These are phyloP conservation scores for Paraphaeosphaeria sporulosa DNA, from an alignment of 2,329 filamentous ascomycete species.

Conservation along the genomic window DNA sequence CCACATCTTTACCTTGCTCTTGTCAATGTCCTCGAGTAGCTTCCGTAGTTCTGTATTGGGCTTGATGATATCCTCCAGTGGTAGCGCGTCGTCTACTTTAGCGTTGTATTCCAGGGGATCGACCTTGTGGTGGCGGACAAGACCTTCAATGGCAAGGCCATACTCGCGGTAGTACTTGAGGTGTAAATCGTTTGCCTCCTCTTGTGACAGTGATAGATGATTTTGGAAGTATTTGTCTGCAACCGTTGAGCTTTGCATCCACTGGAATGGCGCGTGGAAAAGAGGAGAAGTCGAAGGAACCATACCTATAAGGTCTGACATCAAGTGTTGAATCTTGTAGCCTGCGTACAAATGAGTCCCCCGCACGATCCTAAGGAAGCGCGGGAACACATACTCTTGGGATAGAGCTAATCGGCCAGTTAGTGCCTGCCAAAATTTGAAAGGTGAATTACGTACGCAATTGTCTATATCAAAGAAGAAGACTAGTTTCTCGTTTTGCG, in stretches of 20 bases:
- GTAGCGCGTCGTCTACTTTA: constrained; percentile 93
- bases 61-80: constrained; percentile 83
- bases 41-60: constrained; percentile 77
- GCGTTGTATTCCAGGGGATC: constrained; percentile 93
- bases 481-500: constrained; percentile 57
- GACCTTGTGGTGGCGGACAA: constrained; percentile 93
- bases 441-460: constrained; percentile 65
- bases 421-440: constrained; percentile 12
- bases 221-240: constrained; percentile 66
- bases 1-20: constrained; percentile 84
- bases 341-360: constrained; percentile 55
- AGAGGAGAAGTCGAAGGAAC: not conserved
- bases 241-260: constrained; percentile 9
- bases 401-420: constrained; percentile 69
- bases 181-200: constrained; percentile 87
- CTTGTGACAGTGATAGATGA: constrained; percentile 75
- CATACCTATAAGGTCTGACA: constrained; percentile 79
- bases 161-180: constrained; percentile 94
- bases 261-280: not conserved
- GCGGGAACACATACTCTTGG: constrained; percentile 69
- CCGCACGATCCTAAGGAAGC: not conserved
- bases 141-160: constrained; percentile 93
- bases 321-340: constrained; percentile 84
- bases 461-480: constrained; percentile 97
- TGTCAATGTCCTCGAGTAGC: constrained; percentile 84